These are phyloP conservation scores for Priceomyces medius DNA, from an alignment of 805 yeast genomes.

Conservation along the genomic window DNA sequence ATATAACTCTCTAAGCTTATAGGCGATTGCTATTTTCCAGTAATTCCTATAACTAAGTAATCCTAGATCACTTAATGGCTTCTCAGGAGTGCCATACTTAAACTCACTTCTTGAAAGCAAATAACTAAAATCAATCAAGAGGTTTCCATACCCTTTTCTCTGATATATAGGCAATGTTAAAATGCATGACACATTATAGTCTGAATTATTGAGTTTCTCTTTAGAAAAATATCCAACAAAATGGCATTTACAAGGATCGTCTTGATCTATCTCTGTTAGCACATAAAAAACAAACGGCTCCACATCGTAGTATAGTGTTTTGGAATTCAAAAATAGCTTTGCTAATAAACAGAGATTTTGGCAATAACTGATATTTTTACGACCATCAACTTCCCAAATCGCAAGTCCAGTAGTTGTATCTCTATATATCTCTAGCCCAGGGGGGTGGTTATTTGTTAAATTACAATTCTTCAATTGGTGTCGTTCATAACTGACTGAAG, in stretches of 20 bases:
- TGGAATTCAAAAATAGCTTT: conserved; percentile 84
- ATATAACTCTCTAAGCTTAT: conserved; percentile 34
- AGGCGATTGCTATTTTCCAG: conserved; percentile 73
- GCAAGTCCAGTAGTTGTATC: conserved; percentile 29
- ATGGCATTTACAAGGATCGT: conserved; percentile 49
- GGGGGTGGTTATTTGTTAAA: conserved; percentile 60
- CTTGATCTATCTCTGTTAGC: conserved; percentile 62
- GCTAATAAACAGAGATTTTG: conserved; percentile 89
- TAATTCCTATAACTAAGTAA: conserved; percentile 79
- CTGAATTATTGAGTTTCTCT: conserved; percentile 71
- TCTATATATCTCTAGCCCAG: conserved; percentile 43
- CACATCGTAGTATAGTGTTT: conserved; percentile 90
- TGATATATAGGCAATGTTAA: conserved; percentile 86
- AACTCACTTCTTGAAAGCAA: conserved; percentile 71
- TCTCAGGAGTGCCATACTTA: conserved; percentile 90
- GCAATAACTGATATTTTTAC: conserved; percentile 77
- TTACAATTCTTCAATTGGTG: conserved; percentile 73
- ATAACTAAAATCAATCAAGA: conserved; percentile 87
- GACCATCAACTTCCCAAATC: conserved; percentile 67
- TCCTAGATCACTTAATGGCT: conserved; percentile 87
- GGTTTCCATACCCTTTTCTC: conserved; percentile 83
- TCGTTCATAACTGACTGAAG: conserved; percentile 63
- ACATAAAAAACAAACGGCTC: conserved; percentile 93
- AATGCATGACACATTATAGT: conserved; percentile 86
- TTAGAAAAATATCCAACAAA: conserved; percentile 95